Evolutionary conservation across 345 rosid species (phyloP), one percentile per base, ranked within the genome.

Genomic region (Pistacia vera): DNA sequence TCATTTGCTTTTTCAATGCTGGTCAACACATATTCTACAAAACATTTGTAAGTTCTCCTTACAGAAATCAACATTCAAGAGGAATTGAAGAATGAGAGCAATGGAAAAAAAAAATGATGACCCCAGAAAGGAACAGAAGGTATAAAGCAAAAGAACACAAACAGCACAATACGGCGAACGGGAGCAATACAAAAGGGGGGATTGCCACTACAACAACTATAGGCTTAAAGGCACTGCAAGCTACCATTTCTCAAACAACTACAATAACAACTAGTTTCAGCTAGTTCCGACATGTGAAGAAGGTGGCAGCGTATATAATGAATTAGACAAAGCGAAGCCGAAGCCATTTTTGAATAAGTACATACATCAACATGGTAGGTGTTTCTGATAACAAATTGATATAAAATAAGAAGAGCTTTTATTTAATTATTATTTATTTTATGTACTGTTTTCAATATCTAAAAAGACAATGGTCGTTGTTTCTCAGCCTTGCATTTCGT

Each of bases 161-260:
- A 97, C 95, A 63, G 98, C 98, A 54, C 83, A 17, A 95, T 91
- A 63, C 98, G 97, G 55, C 98, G 95, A 78, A 82, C 86, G 60
- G 98, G 98, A 68, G 98, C 98, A 71, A 95, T 20, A 93, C 95
- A 62, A 85, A 90, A 78, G 97, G 98, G 94, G 77, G 97, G 93
- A 71, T 86, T 88, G 76, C 98, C 98, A 66, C 71, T 85, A 57
- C n/a, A n/a, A 87, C 77, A 58, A 89, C 87, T 61, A 95, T 89
- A 22, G 98, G 95, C 79, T 90, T 87, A 72, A 83, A 81, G 68
- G 85, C 60, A 25, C 30, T 3, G 71, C 80, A 38, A 44, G 72
- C 48, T 46, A 10, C 78, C 72, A 59, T 54, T 33, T 70, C 78
- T 81, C 59, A 17, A 49, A 54, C 69, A 30, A 56, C 68, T 55